Base-by-base conservation (phyloP, 441 rosid genomes). In the Populus hybrid region DNA sequence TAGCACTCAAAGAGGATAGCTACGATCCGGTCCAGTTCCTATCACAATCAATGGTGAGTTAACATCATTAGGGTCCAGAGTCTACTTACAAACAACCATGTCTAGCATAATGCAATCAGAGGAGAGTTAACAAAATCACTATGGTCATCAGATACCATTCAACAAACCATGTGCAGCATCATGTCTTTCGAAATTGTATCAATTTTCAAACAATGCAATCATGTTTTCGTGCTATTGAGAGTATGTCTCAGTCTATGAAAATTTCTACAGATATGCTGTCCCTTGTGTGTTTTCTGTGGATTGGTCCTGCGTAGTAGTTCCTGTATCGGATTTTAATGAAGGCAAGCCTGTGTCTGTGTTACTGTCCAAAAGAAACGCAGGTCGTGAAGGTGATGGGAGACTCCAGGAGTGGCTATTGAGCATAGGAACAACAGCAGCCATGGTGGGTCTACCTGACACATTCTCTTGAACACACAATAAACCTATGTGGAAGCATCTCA, bases 381-480 rank as follows among this genome's bases (percentile, higher is more conserved):
- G 71, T 34, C n/a, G 42, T 68, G 71, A 32, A 32, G 42, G 71
- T 32, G 18, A 9, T 68, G 71, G 71, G 11, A 68, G 32, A 74
- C 69, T 57, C 23, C 6, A 20, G 50, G 77, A 74, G 12, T 74
- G 69, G 73, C 59, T 38, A 23, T 84, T 84, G 6, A 88, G 76
- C 92, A 88, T 87, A 76, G 86, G 64, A 40, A 89, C 76, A 26
- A 84, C 87, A 5, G 83, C 80, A 0, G 90, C 82, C 93, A 91
- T 88, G 2, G 40, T 82, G 54, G 92, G 95, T 76, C 93, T 81
- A 38, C 87, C 88, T 10, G 79, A 85, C 8, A 90, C 84, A 20
- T 74, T 85, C 81, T 88, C 92, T 82, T 89, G 91, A 74, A 91
- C 93, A 12, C 93, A 91, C 23, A 91, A 66, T 10, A 91, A 84